These are phyloP conservation scores for Agrocybe chaxingu DNA, from an alignment of 768 basidiomycete species.

Conservation along the genomic window DNA sequence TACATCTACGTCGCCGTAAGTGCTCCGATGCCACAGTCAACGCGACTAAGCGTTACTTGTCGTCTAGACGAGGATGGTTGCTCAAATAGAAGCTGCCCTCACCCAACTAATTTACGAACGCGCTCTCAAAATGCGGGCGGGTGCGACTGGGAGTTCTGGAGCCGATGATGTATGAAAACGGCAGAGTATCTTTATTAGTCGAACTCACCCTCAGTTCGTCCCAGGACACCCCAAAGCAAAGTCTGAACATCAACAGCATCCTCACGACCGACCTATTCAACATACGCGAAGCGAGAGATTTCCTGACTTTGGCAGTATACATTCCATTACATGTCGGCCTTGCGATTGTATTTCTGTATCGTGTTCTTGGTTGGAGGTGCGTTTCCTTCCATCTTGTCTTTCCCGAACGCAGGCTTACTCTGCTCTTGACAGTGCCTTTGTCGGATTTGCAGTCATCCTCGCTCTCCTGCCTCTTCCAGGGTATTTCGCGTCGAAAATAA, in stretches of 20 bases:
- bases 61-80: too few species aligned
- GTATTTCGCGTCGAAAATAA: conserved; percentile 44
- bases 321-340: conserved; percentile 39
- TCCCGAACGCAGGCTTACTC: neutral
- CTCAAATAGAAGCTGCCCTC: conserved; percentile 30
- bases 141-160: conserved; percentile 10
- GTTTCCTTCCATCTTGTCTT: neutral
- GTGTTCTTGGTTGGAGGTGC: conserved; percentile 45
- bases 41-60: too few species aligned
- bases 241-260: conserved; percentile 62
- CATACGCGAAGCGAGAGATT: conserved; percentile 26
- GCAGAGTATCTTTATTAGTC: neutral
- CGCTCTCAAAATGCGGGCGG: conserved; percentile 55
- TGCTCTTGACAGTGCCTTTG: conserved; percentile 36
- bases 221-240: neutral
- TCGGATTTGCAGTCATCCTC: conserved; percentile 52
- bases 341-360: conserved; percentile 41
- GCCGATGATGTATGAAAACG: neutral
- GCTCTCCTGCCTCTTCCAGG: conserved; percentile 55
- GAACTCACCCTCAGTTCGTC: neutral
- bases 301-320: conserved; percentile 12
- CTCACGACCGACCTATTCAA: conserved; percentile 24
- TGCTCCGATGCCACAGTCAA: too few species aligned
- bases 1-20: conserved; percentile 48
- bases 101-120: conserved; percentile 43